A percentile compares a stretch with the other conserved stretches of the same genome.
Conservation (phyloP, 2,329 filamentous ascomycete species). For the Fonsecaea pugnacius region DNA sequence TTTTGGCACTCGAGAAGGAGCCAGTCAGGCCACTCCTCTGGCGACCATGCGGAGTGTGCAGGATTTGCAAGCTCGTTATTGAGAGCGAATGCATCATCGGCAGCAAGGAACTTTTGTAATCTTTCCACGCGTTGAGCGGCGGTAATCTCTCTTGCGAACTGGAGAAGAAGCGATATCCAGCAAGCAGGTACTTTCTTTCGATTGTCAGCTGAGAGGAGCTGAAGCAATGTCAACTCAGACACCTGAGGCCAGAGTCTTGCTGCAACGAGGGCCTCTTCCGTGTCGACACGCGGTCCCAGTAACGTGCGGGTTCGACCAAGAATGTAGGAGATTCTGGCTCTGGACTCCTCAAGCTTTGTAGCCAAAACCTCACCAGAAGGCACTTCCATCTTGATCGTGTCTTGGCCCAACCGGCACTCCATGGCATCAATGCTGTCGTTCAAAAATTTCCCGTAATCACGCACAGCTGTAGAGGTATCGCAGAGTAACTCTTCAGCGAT, state of each 20-base stretch:
- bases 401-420: not conserved
- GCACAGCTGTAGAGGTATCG: not conserved
- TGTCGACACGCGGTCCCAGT: constrained; percentile 9
- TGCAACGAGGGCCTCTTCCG: constrained; percentile 6
- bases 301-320: constrained; percentile 1
- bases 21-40: constrained; percentile 59
- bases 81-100: constrained; percentile 33
- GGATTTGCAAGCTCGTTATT: constrained; percentile 50
- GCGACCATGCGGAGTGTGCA: constrained; percentile 63
- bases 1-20: constrained; percentile 69
- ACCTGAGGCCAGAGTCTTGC: constrained; percentile 35
- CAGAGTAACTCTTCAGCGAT: constrained; percentile 14
- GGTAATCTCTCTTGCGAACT: constrained; percentile 40
- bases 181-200: constrained; percentile 15
- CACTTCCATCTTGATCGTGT: not conserved
- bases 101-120: constrained; percentile 33
- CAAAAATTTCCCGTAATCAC: constrained; percentile 11
- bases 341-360: constrained; percentile 9
- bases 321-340: constrained; percentile 13
- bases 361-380: not conserved
- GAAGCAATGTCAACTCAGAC: constrained; percentile 35
- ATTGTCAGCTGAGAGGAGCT: constrained; percentile 35
- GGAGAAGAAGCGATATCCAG: constrained; percentile 37
- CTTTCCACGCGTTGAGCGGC: constrained; percentile 40
- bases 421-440: constrained; percentile 15